Conservation (phyloP, 768 basidiomycete species). For the Russula earlei region DNA sequence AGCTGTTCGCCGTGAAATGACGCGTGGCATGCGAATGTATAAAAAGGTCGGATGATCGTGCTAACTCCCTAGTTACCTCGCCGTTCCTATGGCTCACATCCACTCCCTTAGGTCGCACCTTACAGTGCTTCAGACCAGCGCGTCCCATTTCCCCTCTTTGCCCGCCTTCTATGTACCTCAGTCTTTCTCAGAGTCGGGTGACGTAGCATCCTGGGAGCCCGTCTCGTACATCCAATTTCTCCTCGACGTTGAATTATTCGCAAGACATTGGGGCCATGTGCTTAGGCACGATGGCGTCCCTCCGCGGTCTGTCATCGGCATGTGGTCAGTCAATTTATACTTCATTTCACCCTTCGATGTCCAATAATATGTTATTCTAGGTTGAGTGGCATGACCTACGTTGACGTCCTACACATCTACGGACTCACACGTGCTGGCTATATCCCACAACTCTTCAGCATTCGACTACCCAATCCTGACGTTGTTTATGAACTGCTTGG, state of each 20-base stretch:
- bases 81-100: constrained; percentile 7
- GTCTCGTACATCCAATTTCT: constrained; percentile 60
- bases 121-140: constrained; percentile 49
- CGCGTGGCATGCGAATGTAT: constrained; percentile 14
- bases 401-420: constrained; percentile 65
- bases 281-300: constrained; percentile 40
- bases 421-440: constrained; percentile 68
- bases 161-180: constrained; percentile 55
- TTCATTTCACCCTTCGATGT: neutral
- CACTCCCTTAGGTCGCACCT: constrained; percentile 39
- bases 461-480: constrained; percentile 63
- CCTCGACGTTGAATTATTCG: constrained; percentile 53
- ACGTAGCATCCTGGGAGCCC: constrained; percentile 44
- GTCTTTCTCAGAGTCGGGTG: constrained; percentile 33
- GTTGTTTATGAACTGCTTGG: constrained; percentile 62
- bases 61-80: neutral
- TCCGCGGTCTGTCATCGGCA: constrained; percentile 52
- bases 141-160: constrained; percentile 38
- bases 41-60: constrained; percentile 13
- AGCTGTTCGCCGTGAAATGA: constrained; percentile 13
- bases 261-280: constrained; percentile 51
- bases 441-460: constrained; percentile 68
- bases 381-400: constrained; percentile 64
- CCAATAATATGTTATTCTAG: constrained; percentile 29
- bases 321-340: constrained; percentile 44